Evolutionary conservation across 1,284 basidiomycete genomes (phyloP).

Genomic region (Ustilago nuda): DNA sequence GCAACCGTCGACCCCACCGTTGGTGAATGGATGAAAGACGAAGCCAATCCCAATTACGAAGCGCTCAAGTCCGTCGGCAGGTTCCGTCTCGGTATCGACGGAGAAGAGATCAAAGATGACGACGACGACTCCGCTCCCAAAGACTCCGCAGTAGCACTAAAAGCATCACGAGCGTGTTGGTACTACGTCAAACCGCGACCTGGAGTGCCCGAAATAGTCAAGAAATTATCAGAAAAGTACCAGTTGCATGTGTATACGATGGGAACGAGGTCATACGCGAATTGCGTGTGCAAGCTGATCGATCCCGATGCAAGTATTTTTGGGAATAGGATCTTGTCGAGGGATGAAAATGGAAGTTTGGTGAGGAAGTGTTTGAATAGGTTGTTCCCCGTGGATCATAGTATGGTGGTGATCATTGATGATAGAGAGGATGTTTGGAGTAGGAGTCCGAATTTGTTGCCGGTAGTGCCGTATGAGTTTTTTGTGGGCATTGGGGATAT

Average conservation of each 20-base stretch:
- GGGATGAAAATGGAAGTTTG: conserved; percentile 85
- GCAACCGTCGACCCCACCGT: conserved; percentile 98
- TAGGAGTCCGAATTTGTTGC: conserved; percentile 90
- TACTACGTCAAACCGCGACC: conserved; percentile 96
- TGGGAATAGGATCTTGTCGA: conserved; percentile 85
- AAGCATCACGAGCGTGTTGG: conserved; percentile 76
- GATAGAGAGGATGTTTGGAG: conserved; percentile 98
- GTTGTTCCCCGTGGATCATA: conserved; percentile 89
- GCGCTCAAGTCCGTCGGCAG: conserved; percentile 85
- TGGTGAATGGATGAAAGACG: conserved; percentile 93
- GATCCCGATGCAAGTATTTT: conserved; percentile 89
- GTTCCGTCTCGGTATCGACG: conserved; percentile 86
- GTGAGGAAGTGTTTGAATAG: conserved; percentile 90
- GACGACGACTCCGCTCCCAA: conserved; percentile 33
- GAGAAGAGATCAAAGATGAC: conserved; percentile 71
- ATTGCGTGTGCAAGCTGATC: conserved; percentile 91
- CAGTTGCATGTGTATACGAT: conserved; percentile 99
- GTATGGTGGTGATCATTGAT: conserved; percentile 99
- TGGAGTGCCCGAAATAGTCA: conserved; percentile 83
- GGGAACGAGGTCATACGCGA: conserved; percentile 96
- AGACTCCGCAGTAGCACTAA: conserved; percentile 17
- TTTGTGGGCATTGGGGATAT: conserved; percentile 99
- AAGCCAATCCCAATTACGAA: conserved; percentile 85
- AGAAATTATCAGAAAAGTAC: conserved; percentile 80
- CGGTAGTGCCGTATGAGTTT: conserved; percentile 97